Base-by-base conservation (phyloP, 306 rosid species). In the Dryas octopetala region DNA sequence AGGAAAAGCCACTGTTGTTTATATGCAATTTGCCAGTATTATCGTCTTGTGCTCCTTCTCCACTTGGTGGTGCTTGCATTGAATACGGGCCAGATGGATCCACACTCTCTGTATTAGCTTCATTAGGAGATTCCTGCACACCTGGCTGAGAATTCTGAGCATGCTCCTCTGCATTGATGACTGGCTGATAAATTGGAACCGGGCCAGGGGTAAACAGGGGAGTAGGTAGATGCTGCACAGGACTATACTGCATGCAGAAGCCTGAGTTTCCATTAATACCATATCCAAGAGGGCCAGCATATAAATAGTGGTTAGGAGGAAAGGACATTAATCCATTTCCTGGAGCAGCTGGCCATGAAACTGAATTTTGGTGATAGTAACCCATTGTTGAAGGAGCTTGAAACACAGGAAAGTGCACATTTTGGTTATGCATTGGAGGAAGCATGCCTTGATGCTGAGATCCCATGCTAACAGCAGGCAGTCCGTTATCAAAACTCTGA, bases 351-450 rank as follows among this genome's bases (percentile, higher is more conserved):
- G 97, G 84, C 99, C 99, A 95, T 62, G 99, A 85, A 71, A 90
- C 92, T 59, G 96, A 88, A 86, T 82, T 90, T 86, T 92, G 97
- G 77, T 84, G 93, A 78, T 89, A 96, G 88, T 84, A 96, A 79
- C 90, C 87, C 90, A 91, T 67, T 61, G 96, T 53, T 23, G 97
- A 86, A 54, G 96, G 88, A 84, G 86, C 83, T 64, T 88, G 99
- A 75, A 88, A 90, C 66, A 86, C 79, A 2, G 98, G 94, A 83
- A 74, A 92, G 72, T 85, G 98, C 52, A 90, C 66, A 73, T 84
- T 90, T 59, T 83, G 96, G 77, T 81, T 90, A 32, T 86, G 85
- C 80, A 79, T 68, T 0, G 87, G 81, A 3, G 92, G 82, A 83
- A 86, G 81, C 78, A 79, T 68, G 75, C 81, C 76, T 78, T 85